These are phyloP conservation scores for Botrytis squamosa DNA, from an alignment of 2,329 filamentous ascomycete genomes.

Conservation along the genomic window DNA sequence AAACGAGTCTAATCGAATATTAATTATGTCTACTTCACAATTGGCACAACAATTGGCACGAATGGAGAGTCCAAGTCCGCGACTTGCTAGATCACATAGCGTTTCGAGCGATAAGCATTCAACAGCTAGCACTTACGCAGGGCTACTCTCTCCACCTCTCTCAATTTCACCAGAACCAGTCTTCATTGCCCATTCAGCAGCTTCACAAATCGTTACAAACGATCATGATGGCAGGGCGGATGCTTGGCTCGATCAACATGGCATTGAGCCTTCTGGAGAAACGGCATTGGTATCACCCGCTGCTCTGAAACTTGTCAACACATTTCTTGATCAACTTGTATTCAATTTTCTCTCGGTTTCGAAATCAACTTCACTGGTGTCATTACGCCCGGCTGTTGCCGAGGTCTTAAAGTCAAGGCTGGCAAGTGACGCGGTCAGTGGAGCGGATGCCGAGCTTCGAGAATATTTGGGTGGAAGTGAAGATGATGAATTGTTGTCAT, in stretches of 20 bases:
- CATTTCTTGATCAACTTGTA: conserved; percentile 88
- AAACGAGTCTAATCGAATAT: not conserved
- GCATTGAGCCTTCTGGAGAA: conserved; percentile 62
- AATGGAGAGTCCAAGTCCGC: conserved; percentile 19
- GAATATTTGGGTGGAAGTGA: conserved; percentile 82
- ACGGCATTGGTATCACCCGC: conserved; percentile 70
- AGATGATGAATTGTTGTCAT: conserved; percentile 65
- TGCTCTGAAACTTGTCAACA: conserved; percentile 79
- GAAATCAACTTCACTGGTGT: conserved; percentile 71
- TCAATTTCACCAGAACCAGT: conserved; percentile 73
- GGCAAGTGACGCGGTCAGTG: conserved; percentile 77
- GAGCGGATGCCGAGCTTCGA: conserved; percentile 80
- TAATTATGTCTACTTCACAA: conserved; percentile 10
- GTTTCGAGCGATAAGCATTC: conserved; percentile 72
- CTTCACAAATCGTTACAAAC: conserved; percentile 87
- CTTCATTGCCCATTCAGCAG: conserved; percentile 85
- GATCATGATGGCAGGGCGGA: conserved; percentile 75
- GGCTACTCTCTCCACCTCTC: conserved; percentile 64
- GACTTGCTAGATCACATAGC: conserved; percentile 48
- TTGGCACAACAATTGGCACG: conserved; percentile 3
- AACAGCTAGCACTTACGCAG: conserved; percentile 50
- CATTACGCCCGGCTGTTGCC: conserved; percentile 76
- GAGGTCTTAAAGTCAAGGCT: conserved; percentile 89
- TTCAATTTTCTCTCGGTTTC: conserved; percentile 84
- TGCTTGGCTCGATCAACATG: conserved; percentile 67